phyloP scores from a whole-genome alignment of 2,329 filamentous ascomycete genomes.

The Cryphonectria parasitica region DNA sequence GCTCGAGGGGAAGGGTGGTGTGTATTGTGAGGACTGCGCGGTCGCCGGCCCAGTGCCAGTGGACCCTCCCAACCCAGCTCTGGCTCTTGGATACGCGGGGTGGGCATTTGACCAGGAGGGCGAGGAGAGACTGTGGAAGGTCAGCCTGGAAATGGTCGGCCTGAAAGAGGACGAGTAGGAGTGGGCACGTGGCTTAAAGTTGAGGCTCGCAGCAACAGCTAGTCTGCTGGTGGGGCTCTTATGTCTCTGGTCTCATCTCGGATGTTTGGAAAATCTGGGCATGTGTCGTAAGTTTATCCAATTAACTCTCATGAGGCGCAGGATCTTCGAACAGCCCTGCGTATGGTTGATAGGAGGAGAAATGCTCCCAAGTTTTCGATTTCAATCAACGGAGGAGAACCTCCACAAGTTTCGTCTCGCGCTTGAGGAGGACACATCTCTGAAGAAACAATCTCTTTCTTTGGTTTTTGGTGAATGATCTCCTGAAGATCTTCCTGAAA shows the following conservation, averaged over 20 bases:
- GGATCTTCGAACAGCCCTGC: background rate
- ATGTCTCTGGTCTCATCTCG: background rate
- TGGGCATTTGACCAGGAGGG: slow-evolving; percentile 41
- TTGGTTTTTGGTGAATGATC: background rate
- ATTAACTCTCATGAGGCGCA: background rate
- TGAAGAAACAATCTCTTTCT: background rate
- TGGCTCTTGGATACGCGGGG: slow-evolving; percentile 29
- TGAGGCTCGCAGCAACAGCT: background rate
- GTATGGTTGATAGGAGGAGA: background rate
- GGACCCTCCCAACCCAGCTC: background rate
- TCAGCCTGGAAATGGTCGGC: slow-evolving; percentile 40
- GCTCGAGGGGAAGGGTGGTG: slow-evolving; percentile 46
- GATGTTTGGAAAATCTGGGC: background rate
- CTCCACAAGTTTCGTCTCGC: background rate
- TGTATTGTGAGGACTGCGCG: slow-evolving; percentile 47
- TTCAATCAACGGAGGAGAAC: background rate
- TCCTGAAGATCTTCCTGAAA: slow-evolving; percentile 15
- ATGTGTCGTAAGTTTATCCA: background rate
- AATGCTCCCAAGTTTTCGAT: background rate
- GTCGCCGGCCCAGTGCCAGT: slow-evolving; percentile 35
- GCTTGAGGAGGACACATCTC: background rate
- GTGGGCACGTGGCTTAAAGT: background rate
- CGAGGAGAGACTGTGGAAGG: slow-evolving; percentile 44
- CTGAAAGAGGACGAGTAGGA: slow-evolving; percentile 23
- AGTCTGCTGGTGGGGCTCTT: no score